A percentile compares a stretch with the other conserved stretches of the same genome.
These are phyloP conservation scores for Lentinus tigrinus DNA, from an alignment of 768 basidiomycete species.

Conservation along the genomic window DNA sequence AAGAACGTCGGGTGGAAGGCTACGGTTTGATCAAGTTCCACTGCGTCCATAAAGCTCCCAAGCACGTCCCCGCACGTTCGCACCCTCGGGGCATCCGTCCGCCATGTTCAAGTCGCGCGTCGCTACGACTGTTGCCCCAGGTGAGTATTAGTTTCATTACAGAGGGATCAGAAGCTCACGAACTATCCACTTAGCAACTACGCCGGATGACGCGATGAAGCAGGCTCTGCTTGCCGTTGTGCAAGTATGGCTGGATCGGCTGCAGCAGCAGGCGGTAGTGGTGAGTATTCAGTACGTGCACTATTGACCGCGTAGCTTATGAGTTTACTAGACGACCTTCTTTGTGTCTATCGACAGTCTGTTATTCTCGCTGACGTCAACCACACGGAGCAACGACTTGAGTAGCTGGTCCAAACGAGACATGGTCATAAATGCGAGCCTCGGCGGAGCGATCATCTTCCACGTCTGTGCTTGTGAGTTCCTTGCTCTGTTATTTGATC, in stretches of 20 bases:
- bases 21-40: not conserved
- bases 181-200: not conserved
- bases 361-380: constrained; percentile 34
- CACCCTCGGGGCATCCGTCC: constrained; percentile 45
- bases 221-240: constrained; percentile 33
- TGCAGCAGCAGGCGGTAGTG: constrained; percentile 59
- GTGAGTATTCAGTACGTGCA: constrained; percentile 32
- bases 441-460: constrained; percentile 28
- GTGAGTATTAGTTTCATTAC: not conserved
- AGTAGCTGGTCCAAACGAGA: constrained; percentile 15
- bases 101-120: constrained; percentile 1
- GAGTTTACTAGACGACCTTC: constrained; percentile 51
- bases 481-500: too few species aligned
- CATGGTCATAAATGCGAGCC: constrained; percentile 18
- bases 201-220: constrained; percentile 10
- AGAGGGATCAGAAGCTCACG: not conserved
- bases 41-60: not conserved
- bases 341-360: constrained; percentile 60
- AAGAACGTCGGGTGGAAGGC: not conserved
- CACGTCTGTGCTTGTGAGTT: constrained; percentile 50
- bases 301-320: not conserved
- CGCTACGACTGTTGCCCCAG: not conserved
- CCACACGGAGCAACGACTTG: constrained; percentile 27
- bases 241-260: constrained; percentile 59
- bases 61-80: not conserved